Percentiles rank a stretch among this genome's conserved stretches.
phyloP scores from a whole-genome alignment of 164 flowering plant genomes.

The Akebia trifoliata region DNA sequence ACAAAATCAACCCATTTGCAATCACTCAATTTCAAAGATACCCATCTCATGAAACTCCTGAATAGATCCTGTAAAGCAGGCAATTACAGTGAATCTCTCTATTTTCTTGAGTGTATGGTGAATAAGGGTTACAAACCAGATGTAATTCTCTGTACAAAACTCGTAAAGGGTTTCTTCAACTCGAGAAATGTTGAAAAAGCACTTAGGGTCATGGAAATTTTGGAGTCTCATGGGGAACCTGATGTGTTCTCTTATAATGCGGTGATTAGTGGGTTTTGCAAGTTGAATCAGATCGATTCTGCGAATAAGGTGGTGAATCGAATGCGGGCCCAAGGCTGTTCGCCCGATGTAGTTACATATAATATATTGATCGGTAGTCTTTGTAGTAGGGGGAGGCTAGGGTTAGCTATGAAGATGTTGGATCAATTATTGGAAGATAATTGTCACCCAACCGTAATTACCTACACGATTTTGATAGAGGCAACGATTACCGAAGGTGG shows the following conservation, averaged over 20 bases:
- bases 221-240: constrained; percentile 60
- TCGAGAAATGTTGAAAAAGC: constrained; percentile 48
- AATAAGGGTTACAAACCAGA: constrained; percentile 61
- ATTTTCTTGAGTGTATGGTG: constrained; percentile 59
- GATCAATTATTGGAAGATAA: constrained; percentile 49
- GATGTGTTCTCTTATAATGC: constrained; percentile 72
- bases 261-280: constrained; percentile 66
- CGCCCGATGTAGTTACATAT: constrained; percentile 72
- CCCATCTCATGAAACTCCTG: constrained; percentile 54
- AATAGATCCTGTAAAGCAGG: constrained; percentile 64
- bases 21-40: constrained; percentile 38
- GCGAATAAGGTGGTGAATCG: constrained; percentile 44
- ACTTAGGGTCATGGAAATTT: constrained; percentile 54
- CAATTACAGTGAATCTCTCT: constrained; percentile 51
- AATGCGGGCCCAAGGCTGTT: constrained; percentile 47
- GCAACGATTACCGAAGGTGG: constrained; percentile 57
- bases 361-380: constrained; percentile 75
- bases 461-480: constrained; percentile 76
- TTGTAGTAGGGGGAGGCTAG: constrained; percentile 63
- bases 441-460: constrained; percentile 61
- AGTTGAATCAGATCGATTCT: constrained; percentile 42
- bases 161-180: constrained; percentile 58
- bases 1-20: constrained; percentile 30
- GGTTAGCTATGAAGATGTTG: constrained; percentile 47
- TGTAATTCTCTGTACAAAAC: constrained; percentile 76